Evolutionary conservation across 306 rosid species (phyloP), one percentile per base, ranked within the genome.

Genomic region (Argentina anserina): DNA sequence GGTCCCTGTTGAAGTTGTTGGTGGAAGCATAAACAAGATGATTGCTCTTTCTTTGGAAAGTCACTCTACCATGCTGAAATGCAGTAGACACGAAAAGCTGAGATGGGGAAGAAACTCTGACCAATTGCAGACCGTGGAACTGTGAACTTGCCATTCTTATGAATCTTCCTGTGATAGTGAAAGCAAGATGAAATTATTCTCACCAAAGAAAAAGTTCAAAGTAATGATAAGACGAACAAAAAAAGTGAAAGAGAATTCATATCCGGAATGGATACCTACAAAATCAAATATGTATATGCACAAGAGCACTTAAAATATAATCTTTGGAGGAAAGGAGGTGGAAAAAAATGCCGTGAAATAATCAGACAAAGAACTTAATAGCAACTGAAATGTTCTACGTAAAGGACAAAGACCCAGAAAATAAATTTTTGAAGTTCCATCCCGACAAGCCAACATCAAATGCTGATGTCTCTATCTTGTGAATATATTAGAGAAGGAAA

Each of bases 91-190:
- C 1, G 49, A 76, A 78, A 37, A 78, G 61, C 18, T 62, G 49
- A 14, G 21, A 41, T 13, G 33, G 67, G 7, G 72, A 74, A 72
- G 79, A 74, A 7, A 74, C 50, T 47, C 63, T 78, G 59, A 60
- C 23, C 8, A 53, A 58, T 12, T 58, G 80, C 69, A 53, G 43
- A 65, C 13, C 56, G 1, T 74, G 77, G 33, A 60, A 69, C 28
- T 73, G 64, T 45, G 85, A 74, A 39, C 49, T 67, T 33, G 63
- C 80, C 82, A 81, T 81, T 40, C 26, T 36, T 9, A 37, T 8
- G 39, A 50, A 70, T 15, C 34, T 53, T 71, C 53, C 53, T 71
- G 53, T 23, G 50, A 37, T 65, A 53, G 45, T 37, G 9, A 7
- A 70, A 50, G 29, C 65, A 53, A 70, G 39, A 25, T 37, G 37